Evolutionary conservation across 169 alveolate species (phyloP), one percentile per base, ranked within the genome.

Genomic region (Eimeria falciformis): DNA sequence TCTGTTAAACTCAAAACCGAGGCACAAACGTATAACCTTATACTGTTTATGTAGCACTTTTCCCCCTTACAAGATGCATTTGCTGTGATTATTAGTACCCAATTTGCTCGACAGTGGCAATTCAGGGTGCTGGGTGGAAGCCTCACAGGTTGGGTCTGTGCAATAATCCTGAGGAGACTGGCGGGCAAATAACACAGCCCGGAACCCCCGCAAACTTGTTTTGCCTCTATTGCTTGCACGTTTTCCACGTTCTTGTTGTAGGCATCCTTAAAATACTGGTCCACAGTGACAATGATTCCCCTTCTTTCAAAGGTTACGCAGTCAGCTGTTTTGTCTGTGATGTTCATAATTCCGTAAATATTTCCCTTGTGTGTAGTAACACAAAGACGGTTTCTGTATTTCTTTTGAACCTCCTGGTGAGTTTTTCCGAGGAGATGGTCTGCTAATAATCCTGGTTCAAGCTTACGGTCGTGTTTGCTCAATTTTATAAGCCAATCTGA

Each of bases 391-490:
- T 81, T 81, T 55, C 56, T 81, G 89, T 81, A 81, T 7, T 45
- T 81, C 50, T 14, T 43, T 75, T 29, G 71, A 56, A 75, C 89
- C 37, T 27, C 23, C 23, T 81, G 89, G 55, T 81, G 27, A 46
- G 50, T 75, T 75, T 53, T 81, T 29, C 55, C 77, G 40, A 71
- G 56, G 43, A 81, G 89, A 46, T 45, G 89, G 37, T 81, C 89
- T 21, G 50, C 89, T 23, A 81, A 75, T 7, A 27, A 18, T 53
- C 89, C 89, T 27, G 43, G 75, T 65, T 81, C 89, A 18, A 81
- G 89, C 89, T 81, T 81, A 75, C 89, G 89, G 77, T 81, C 89
- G 43, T 81, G 89, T 43, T 75, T 27, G 77, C 56, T 81, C 77
- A 81, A 50, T 46, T 81, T 81, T 14, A 81, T 45, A 45, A 81